Base-by-base conservation (phyloP, 2,329 filamentous ascomycete genomes). In the Xylariaceae sp. region DNA sequence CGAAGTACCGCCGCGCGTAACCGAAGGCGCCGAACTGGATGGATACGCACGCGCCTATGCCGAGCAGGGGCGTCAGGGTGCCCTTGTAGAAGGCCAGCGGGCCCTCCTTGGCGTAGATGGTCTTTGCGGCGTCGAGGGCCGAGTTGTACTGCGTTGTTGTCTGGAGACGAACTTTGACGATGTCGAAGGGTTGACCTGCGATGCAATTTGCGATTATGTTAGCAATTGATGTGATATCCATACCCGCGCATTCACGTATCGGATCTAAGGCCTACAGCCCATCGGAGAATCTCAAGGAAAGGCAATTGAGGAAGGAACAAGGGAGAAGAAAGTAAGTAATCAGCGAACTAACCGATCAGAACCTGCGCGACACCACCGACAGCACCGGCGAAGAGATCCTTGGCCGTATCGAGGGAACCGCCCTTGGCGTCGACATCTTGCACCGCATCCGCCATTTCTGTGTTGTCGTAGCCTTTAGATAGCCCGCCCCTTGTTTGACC, bases 1-100 rank as follows among this genome's bases (percentile, higher is more conserved):
- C 90, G 60, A 98, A 81, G 56, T 77, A 83, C 43, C 92, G 86
- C 44, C 87, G 85, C 7, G 90, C 89, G 59, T 85, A 83, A 71
- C 96, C 88, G 74, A 97, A 98, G 55, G 85, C 92, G 48, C 89
- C 92, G 64, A 98, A 98, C 71, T 98, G 92, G 55, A 98, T 84
- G n/a, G 88, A 96, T 31, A 92, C 89, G 63, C 92, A 98, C 52
- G 92, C 92, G 53, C 92, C 92, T 59, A 98, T 97, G 51, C 92
- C 92, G 41, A 98, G 78, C 40, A 98, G 74, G 0, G 92, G 92
- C 4, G 92, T 97, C 40, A 98, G 73, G 0, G 92, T 97, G 56
- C 92, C 92, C 68, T 98, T 98, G 78, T 61, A 98, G 71, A 98
- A 98, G 41, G 92, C 92, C 9, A 85, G 68, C 2, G 88, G 74